phyloP scores from a whole-genome alignment of 129 eudicot species.

The Silybum marianum region DNA sequence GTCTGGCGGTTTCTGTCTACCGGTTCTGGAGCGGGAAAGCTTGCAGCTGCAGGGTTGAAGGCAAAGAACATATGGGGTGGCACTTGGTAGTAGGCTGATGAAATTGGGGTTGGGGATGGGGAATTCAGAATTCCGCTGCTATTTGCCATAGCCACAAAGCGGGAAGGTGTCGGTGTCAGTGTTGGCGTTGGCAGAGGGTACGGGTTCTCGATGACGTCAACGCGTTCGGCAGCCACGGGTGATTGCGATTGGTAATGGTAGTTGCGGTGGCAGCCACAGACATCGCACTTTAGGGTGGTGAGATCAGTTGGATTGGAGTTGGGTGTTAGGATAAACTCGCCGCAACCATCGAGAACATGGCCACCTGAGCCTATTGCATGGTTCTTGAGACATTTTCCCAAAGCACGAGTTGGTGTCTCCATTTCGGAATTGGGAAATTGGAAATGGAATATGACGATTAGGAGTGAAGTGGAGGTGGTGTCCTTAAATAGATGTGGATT shows the following conservation, averaged over 20 bases:
- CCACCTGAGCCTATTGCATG: conserved; percentile 63
- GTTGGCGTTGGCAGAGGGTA: conserved; percentile 45
- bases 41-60: conserved; percentile 38
- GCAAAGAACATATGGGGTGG: conserved; percentile 72
- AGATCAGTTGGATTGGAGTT: conserved; percentile 49
- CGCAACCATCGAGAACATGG: conserved; percentile 72
- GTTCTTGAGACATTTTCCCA: conserved; percentile 74
- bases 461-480: conserved; percentile 14
- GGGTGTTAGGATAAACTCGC: conserved; percentile 65
- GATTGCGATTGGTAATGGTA: conserved; percentile 61
- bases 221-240: conserved; percentile 22
- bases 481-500: conserved; percentile 29
- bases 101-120: conserved; percentile 65
- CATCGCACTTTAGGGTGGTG: conserved; percentile 57
- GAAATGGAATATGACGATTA: conserved; percentile 27
- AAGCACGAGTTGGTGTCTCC: conserved; percentile 42
- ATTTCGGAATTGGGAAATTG: conserved; percentile 19
- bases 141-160: conserved; percentile 9
- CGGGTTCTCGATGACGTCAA: conserved; percentile 38
- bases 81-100: conserved; percentile 61
- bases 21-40: conserved; percentile 18
- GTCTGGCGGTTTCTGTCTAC: conserved; percentile 12
- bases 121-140: conserved; percentile 41
- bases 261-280: conserved; percentile 83
- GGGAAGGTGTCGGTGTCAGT: not conserved